phyloP scores from a whole-genome alignment of 2,329 filamentous ascomycete species.

The Acrodontium crateriforme region DNA sequence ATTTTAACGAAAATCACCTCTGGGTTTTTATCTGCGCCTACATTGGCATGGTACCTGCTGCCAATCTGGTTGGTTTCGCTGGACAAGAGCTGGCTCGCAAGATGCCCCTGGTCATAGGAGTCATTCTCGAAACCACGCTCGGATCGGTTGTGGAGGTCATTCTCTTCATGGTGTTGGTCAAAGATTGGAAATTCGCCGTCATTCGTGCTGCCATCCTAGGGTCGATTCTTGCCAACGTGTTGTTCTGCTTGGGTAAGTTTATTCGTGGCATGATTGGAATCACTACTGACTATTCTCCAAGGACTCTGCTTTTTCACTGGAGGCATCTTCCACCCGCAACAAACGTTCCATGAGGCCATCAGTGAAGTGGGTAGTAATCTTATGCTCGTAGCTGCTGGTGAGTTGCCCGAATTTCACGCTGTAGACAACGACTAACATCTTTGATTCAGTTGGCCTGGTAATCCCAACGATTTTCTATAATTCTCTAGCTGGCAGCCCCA shows the following conservation, averaged over 20 bases:
- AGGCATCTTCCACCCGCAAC: slow-evolving; percentile 53
- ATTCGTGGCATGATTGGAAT: not conserved
- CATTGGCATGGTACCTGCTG: slow-evolving; percentile 37
- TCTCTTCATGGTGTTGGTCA: slow-evolving; percentile 62
- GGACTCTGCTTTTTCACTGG: slow-evolving; percentile 62
- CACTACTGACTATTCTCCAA: slow-evolving; percentile 1
- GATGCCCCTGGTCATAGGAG: slow-evolving; percentile 56
- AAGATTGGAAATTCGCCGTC: slow-evolving; percentile 34
- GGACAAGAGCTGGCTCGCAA: slow-evolving; percentile 60
- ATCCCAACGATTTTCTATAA: slow-evolving; percentile 42
- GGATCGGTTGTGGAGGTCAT: slow-evolving; percentile 70
- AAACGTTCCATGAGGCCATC: slow-evolving; percentile 60
- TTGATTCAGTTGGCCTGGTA: slow-evolving; percentile 29
- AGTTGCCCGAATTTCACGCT: not conserved
- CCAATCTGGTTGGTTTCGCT: slow-evolving; percentile 44
- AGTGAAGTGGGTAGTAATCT: slow-evolving; percentile 68
- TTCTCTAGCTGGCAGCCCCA: slow-evolving; percentile 12
- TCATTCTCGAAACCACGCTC: slow-evolving; percentile 39
- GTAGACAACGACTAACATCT: slow-evolving; percentile 1
- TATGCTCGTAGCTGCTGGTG: slow-evolving; percentile 54
- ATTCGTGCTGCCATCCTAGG: slow-evolving; percentile 73
- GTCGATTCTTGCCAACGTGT: slow-evolving; percentile 66
- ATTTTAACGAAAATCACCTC: slow-evolving; percentile 22
- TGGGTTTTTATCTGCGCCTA: slow-evolving; percentile 37
- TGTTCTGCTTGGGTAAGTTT: slow-evolving; percentile 56